phyloP scores from a whole-genome alignment of 352 stramenopile genomes.

The Plasmopara muralis region DNA sequence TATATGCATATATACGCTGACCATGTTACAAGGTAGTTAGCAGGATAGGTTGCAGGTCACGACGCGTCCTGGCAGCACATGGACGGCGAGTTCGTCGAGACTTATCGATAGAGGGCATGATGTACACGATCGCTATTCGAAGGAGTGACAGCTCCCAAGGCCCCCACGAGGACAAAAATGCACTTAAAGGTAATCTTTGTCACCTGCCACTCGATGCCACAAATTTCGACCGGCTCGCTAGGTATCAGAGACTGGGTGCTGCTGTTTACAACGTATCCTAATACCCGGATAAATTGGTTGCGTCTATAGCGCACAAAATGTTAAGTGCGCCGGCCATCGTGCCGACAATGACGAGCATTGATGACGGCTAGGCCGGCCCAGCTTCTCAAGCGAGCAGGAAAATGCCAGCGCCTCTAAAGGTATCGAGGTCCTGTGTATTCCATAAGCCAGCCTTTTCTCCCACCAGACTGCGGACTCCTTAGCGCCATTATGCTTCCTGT shows the following conservation, averaged over 20 bases:
- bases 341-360: conserved; percentile 36
- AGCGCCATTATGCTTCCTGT: too few relatives aligned
- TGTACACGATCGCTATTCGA: conserved; percentile 37
- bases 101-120: conserved; percentile 50
- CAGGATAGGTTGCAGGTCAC: conserved; percentile 44
- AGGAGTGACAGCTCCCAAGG: conserved; percentile 27
- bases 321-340: conserved; percentile 35
- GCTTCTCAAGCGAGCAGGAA: conserved; percentile 5
- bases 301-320: conserved; percentile 30
- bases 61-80: conserved; percentile 41
- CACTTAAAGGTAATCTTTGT: conserved; percentile 43
- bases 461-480: too few relatives aligned
- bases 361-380: conserved; percentile 4
- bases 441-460: background rate
- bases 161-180: conserved; percentile 59
- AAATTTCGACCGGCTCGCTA: conserved; percentile 41
- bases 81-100: conserved; percentile 36
- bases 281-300: conserved; percentile 25
- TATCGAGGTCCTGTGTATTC: conserved; percentile 2
- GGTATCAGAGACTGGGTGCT: conserved; percentile 24
- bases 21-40: conserved; percentile 23
- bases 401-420: conserved; percentile 5
- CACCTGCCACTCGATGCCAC: conserved; percentile 41
- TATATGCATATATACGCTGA: conserved; percentile 52
- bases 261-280: conserved; percentile 32